Conservation (phyloP, 2,329 filamentous ascomycete genomes). For the Botrytis galanthina region DNA sequence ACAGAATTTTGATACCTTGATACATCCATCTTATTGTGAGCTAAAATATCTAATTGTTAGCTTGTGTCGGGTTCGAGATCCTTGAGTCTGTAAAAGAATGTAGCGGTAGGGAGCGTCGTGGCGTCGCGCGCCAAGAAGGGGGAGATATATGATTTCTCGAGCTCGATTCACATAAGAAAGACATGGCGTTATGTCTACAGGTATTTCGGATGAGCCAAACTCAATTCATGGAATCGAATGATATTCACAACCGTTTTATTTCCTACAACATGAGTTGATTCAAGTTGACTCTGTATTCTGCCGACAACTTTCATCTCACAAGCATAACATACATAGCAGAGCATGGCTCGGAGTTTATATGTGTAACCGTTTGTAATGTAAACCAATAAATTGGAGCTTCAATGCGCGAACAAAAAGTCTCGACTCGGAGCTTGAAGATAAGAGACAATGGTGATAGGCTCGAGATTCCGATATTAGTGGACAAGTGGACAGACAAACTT, state of each 20-base stretch:
- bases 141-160: background rate
- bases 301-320: background rate
- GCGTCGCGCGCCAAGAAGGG: background rate
- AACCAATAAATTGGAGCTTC: background rate
- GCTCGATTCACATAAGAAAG: background rate
- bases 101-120: background rate
- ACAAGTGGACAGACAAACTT: background rate
- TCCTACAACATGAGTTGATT: background rate
- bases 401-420: background rate
- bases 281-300: background rate
- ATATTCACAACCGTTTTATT: background rate
- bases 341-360: background rate
- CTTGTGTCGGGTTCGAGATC: background rate
- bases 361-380: background rate
- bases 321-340: background rate
- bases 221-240: background rate
- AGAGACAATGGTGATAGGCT: background rate
- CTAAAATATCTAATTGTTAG: background rate
- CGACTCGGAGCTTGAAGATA: background rate
- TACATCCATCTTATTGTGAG: background rate
- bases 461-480: background rate
- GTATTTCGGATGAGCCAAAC: background rate
- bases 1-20: background rate
- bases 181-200: background rate
- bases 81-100: background rate